phyloP scores from a whole-genome alignment of 2,329 filamentous ascomycete genomes.

The Diaporthe sp. region DNA sequence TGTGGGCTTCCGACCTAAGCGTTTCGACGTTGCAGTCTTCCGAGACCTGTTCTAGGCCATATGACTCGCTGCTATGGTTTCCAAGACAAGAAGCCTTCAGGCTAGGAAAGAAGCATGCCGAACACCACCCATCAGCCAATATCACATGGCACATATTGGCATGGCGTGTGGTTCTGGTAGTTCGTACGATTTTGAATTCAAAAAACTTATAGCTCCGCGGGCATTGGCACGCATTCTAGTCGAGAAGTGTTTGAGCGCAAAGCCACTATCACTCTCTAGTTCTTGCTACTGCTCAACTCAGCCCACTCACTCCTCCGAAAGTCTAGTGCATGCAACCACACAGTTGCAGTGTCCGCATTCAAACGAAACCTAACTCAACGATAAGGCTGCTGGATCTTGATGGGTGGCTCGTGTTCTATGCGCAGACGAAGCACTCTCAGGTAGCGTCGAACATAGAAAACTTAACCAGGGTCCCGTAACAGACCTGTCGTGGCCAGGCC shows the following conservation, averaged over 20 bases:
- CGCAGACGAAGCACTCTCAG: neutral
- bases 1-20: neutral
- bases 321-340: neutral
- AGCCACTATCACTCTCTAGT: neutral
- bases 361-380: neutral
- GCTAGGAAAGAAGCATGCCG: constrained; percentile 1
- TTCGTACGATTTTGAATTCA: neutral
- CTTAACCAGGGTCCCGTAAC: neutral
- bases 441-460: neutral
- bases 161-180: constrained; percentile 2
- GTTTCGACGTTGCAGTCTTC: neutral
- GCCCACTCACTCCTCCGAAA: neutral
- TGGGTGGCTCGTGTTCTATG: neutral
- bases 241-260: neutral
- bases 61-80: neutral
- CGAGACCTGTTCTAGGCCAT: constrained; percentile 9
- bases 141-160: constrained; percentile 1
- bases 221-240: neutral
- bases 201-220: neutral
- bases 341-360: neutral
- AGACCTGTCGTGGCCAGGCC: neutral
- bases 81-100: neutral
- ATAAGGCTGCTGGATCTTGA: neutral
- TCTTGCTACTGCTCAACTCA: neutral
- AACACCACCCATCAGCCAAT: neutral